A percentile compares a stretch with the other conserved stretches of the same genome.
phyloP scores from a whole-genome alignment of 192 early-diverging fungal species.

The Entrophospora sp. region DNA sequence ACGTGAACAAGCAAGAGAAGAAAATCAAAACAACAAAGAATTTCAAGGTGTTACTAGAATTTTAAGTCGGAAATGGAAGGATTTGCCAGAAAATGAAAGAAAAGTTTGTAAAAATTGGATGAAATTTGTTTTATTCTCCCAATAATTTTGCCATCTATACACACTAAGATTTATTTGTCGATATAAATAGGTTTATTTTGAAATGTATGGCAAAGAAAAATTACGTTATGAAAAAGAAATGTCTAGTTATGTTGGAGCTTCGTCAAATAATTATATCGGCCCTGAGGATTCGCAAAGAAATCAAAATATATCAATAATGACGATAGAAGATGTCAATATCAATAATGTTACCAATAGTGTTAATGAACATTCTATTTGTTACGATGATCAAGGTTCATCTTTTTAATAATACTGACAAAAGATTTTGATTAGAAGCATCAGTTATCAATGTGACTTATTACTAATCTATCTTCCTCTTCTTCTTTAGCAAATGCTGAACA shows the following conservation, averaged over 20 bases:
- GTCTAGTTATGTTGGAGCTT: constrained; percentile 25
- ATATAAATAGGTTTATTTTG: constrained; percentile 33
- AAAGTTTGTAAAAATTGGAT: constrained; percentile 18
- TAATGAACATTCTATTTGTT: background rate
- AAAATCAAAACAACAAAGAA: constrained; percentile 25
- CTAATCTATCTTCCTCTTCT: background rate
- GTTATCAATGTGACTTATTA: background rate
- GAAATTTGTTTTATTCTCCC: background rate
- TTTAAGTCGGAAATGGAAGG: constrained; percentile 37
- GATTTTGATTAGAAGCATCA: background rate
- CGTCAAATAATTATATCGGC: background rate
- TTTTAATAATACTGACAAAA: no score
- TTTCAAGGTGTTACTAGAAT: constrained; percentile 29
- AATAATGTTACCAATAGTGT: background rate
- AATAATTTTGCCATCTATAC: no score
- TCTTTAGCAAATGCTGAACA: background rate
- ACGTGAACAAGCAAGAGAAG: constrained; percentile 34
- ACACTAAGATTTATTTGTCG: background rate
- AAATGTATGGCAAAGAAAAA: constrained; percentile 33
- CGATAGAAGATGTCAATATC: background rate
- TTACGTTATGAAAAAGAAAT: constrained; percentile 30
- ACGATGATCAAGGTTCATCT: background rate
- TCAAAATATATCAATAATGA: background rate
- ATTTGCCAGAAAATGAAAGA: constrained; percentile 26
- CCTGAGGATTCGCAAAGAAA: background rate